Conservation (phyloP, 2,329 filamentous ascomycete species). For the Colletotrichum brevisporum region DNA sequence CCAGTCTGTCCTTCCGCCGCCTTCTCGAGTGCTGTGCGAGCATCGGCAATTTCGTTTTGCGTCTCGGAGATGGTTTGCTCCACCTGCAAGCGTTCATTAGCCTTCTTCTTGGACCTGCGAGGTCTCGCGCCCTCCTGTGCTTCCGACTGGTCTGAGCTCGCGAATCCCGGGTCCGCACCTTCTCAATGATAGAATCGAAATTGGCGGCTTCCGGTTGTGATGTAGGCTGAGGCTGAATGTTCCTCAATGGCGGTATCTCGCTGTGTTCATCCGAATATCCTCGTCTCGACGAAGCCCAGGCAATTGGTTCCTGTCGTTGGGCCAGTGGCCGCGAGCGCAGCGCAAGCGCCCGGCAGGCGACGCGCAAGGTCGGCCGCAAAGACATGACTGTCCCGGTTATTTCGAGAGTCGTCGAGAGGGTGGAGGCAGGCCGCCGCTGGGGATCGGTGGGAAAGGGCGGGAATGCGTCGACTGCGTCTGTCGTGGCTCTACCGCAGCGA, state of each 20-base stretch:
- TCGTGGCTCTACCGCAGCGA: slow-evolving; percentile 15
- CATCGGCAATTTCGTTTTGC: slow-evolving; percentile 31
- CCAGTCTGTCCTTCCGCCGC: slow-evolving; percentile 17
- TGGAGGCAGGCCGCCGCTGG: not conserved
- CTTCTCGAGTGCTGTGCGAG: slow-evolving; percentile 29
- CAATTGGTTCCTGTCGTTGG: slow-evolving; percentile 44
- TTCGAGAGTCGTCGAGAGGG: not conserved
- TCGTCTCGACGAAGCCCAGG: slow-evolving; percentile 44
- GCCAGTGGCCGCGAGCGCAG: slow-evolving; percentile 53
- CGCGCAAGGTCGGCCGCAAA: slow-evolving; percentile 66
- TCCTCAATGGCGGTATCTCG: slow-evolving; percentile 20
- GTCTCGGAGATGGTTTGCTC: slow-evolving; percentile 32
- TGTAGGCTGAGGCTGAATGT: not conserved
- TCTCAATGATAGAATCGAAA: slow-evolving; percentile 1
- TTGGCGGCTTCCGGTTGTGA: slow-evolving; percentile 13
- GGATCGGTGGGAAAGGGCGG: not conserved
- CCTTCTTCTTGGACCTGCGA: slow-evolving; percentile 5
- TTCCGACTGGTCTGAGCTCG: not conserved
- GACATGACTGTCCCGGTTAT: slow-evolving; percentile 59
- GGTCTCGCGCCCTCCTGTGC: slow-evolving; percentile 27
- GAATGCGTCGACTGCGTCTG: not conserved
- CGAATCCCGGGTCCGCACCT: slow-evolving; percentile 19
- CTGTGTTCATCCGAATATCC: slow-evolving; percentile 47
- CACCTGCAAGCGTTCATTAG: slow-evolving; percentile 24
- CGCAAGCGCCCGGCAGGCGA: slow-evolving; percentile 57